Base-by-base conservation (phyloP, 345 rosid species). In the Corchorus olitorius region DNA sequence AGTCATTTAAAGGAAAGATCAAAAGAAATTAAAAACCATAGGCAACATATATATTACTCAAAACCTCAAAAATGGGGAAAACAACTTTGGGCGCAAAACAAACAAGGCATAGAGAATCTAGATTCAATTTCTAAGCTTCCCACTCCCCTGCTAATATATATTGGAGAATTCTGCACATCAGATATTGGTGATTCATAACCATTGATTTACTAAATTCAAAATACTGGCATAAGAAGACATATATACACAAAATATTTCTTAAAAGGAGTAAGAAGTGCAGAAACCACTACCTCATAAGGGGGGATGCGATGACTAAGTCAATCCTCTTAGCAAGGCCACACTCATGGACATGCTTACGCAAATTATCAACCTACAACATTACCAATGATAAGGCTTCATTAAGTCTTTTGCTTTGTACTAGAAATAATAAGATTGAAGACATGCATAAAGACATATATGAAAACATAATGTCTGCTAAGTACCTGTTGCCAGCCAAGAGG, bases 401-500 rank as follows among this genome's bases (percentile, higher is more conserved):
- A 41, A 9, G 10, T 8, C 46, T 14, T 19, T 59, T 15, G 35
- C 15, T 55, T 49, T 45, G 34, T 17, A 65, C 35, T 35, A 54
- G 8, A 27, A 65, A 65, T 41, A 37, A 45, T n/a, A 66, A 58
- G 39, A 75, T 35, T 65, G 27, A n/a, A 65, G 22, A 52, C 37
- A 1, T 16, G 50, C 20, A 22, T 58, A 48, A 6, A 56, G 14
- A 37, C 27, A 50, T 34, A 33, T 46, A 63, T 56, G 14, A 69
- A 48, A 39, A 58, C 55, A 14, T 54, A 74, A 70, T 68, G 55
- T 20, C 22, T 10, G 65, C 0, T 17, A 68, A 81, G 66, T 75
- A 91, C 99, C 89, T 96, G 97, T 85, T 86, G 84, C 99, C 99
- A 96, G 48, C 99, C 99, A 34, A 93, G 89, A 77, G 87, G 90